phyloP scores from a whole-genome alignment of 2,329 filamentous ascomycete genomes.

The Blastomyces parvus region DNA sequence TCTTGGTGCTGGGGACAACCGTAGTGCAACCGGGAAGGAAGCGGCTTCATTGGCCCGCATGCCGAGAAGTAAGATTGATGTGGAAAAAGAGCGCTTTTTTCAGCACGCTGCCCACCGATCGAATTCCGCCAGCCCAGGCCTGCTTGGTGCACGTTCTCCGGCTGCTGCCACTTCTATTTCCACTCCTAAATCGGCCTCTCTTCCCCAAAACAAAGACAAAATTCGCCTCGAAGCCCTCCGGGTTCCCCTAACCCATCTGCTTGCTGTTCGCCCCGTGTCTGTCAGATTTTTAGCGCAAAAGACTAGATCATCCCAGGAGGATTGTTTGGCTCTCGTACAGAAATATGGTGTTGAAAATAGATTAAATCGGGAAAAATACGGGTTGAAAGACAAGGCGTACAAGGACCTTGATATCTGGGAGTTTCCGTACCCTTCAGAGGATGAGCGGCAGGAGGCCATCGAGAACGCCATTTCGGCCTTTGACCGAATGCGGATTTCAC shows the following conservation, averaged over 20 bases:
- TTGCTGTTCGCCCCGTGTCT: slow-evolving; percentile 45
- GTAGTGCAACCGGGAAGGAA: slow-evolving; percentile 24
- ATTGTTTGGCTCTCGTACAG: slow-evolving; percentile 39
- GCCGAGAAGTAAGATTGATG: slow-evolving; percentile 30
- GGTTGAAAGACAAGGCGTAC: slow-evolving; percentile 49
- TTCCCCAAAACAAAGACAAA: slow-evolving; percentile 29
- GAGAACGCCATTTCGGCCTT: slow-evolving; percentile 55
- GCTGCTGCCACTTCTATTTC: slow-evolving; percentile 27
- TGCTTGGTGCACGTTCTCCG: slow-evolving; percentile 31
- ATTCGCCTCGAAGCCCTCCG: slow-evolving; percentile 36
- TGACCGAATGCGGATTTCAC: slow-evolving; percentile 51
- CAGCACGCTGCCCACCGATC: slow-evolving; percentile 31
- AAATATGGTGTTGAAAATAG: slow-evolving; percentile 46
- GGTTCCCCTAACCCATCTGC: slow-evolving; percentile 41
- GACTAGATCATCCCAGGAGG: slow-evolving; percentile 41
- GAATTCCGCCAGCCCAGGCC: slow-evolving; percentile 33
- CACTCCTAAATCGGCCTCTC: slow-evolving; percentile 37
- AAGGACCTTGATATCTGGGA: slow-evolving; percentile 54
- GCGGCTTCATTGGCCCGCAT: slow-evolving; percentile 24
- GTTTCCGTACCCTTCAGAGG: slow-evolving; percentile 48
- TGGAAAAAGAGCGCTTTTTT: slow-evolving; percentile 36
- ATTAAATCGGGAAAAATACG: slow-evolving; percentile 42
- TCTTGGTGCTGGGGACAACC: slow-evolving; percentile 28
- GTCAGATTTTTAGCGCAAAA: slow-evolving; percentile 39
- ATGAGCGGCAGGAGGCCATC: slow-evolving; percentile 51